Evolutionary conservation across 495 filamentous ascomycete species (phyloP), one percentile per base, ranked within the genome.

Genomic region (Margaritispora aquatica): DNA sequence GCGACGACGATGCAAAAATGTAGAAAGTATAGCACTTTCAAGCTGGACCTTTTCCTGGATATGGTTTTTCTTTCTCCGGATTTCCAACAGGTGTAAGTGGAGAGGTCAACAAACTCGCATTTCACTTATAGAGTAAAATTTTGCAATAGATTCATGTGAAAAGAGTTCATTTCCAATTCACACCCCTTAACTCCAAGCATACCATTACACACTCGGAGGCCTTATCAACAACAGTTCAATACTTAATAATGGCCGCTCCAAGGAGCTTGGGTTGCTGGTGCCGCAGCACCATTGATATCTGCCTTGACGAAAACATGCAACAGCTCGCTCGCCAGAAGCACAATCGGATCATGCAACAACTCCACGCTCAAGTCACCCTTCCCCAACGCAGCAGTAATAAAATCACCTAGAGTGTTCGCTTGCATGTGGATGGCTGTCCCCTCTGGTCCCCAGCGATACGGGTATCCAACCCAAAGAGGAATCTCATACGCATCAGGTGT

Each of bases 371-470:
- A n/a, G 19, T 44, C 38, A 24, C 24, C 55, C 21, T 38, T 38
- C 8, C 61, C 61, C 23, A 63, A 19, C 20, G n/a, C 19, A 2
- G 52, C 61, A n/a, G 26, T 51, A 11, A 63, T 13, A 22, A 63
- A 38, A 13, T 47, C 31, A 4, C 51, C 56, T 21, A 63, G 23
- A 5, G 56, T 52, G 4, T 59, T 52, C 1, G 46, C 23, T 51
- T 63, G 26, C 56, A 63, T 59, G 24, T 41, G 26, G 24, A 59
- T 63, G 1, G 23, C n/a, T 13, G 61, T 63, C 0, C 61, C 61
- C 22, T 63, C 61, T 22, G 61, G 61, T 19, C 61, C 61, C 61
- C 61, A 63, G 26, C 61, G 61, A 29, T 59, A 63, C 13, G 56
- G 56, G 49, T 63, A 63, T 8, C 26, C 38, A 2, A 63, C 56